A percentile compares a stretch with the other conserved stretches of the same genome.
Conservation (phyloP, 169 alveolate species). For the Neospora caninum region DNA sequence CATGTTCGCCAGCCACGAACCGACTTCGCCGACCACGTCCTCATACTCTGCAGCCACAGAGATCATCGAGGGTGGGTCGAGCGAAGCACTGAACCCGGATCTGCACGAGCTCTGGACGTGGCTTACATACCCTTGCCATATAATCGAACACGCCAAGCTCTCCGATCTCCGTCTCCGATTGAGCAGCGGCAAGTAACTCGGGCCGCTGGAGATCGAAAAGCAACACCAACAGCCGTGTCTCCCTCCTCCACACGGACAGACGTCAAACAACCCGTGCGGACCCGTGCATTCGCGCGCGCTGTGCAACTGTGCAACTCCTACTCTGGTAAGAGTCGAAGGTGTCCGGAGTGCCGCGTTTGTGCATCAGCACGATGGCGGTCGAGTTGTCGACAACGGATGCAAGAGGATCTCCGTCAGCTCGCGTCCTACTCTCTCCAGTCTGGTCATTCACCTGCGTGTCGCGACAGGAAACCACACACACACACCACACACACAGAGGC, state of each 20-base stretch:
- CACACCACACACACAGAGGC: no score
- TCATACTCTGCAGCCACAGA: not conserved
- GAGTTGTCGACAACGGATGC: not conserved
- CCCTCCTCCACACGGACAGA: no score
- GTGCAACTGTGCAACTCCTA: not conserved
- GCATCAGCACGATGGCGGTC: slow-evolving; percentile 20
- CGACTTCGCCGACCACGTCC: slow-evolving; percentile 10
- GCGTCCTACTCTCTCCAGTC: not conserved
- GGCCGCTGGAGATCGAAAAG: no score
- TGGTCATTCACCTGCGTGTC: slow-evolving; percentile 16
- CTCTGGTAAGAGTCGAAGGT: not conserved
- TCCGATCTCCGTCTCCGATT: no score
- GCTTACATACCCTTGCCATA: no score
- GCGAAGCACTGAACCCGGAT: no score
- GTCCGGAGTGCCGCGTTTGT: slow-evolving; percentile 26
- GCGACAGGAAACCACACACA: no score
- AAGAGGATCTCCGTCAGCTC: not conserved
- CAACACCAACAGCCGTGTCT: no score
- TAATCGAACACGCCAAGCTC: no score
- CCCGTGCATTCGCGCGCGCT: not conserved
- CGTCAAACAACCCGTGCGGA: not conserved
- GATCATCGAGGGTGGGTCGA: no score
- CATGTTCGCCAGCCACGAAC: slow-evolving; percentile 17
- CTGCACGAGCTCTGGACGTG: no score
- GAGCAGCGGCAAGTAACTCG: no score